Evolutionary conservation across 257 asterid genomes (phyloP), one percentile per base, ranked within the genome.

Genomic region (Plantago ovata): DNA sequence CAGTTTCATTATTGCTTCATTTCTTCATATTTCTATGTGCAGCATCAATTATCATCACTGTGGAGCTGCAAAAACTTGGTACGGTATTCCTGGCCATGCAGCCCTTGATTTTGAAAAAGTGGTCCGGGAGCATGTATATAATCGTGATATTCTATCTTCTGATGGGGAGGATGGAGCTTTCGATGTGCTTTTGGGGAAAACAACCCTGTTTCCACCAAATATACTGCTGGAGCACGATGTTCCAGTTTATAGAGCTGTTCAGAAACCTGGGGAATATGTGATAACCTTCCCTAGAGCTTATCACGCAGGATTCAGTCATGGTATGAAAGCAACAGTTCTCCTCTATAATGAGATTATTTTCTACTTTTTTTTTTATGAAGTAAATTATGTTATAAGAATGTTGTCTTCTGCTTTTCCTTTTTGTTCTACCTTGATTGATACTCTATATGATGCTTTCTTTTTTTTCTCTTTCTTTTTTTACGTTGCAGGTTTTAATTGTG

Each of bases 291-390:
- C 98, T 49, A 74, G 98, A 64, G 95, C 98, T 33, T 92, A 92
- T 77, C 98, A 92, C 81, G 91, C 98, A 22, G 98, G 98, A 64
- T 88, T 92, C 75, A 92, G 98, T 79, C 96, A 88, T 68, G 98
- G 98, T 92, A 84, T 36, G 75, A 38, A 40, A 33, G 43, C 22
- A 32, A 65, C 36, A 6, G 12, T 28, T 13, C 56, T 65, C 5
- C 59, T 51, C 59, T 50, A 22, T 13, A 32, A 51, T 42, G 18
- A 41, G 50, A 44, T 11, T 22, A 53, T 38, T 56, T 60, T 48
- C 45, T 49, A 39, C 14, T 9, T 24, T 64, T 65, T n/a, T 42
- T 15, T 18, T 19, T 4, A 38, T 11, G 16, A 40, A 32, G 18
- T 28, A 16, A 33, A 52, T 47, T 23, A 47, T 47, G 36, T 28